Conservation (phyloP, 495 filamentous ascomycete species). For the Usnea hakonensis region DNA sequence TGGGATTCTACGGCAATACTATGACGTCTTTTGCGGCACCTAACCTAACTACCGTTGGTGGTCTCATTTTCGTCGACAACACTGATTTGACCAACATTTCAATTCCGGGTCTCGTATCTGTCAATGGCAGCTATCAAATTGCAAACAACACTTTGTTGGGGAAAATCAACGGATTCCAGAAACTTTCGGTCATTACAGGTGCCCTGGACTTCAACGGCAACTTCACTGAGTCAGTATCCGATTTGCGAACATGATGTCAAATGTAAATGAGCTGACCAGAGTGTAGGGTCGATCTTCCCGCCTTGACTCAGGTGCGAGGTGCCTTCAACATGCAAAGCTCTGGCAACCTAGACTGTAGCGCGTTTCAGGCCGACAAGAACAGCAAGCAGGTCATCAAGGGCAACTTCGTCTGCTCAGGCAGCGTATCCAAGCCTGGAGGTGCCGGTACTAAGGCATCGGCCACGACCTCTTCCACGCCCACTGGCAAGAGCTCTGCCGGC, state of each 20-base stretch:
- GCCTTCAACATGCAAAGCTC: slow-evolving; percentile 79
- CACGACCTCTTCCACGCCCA: slow-evolving; percentile 27
- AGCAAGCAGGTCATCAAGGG: slow-evolving; percentile 51
- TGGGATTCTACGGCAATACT: slow-evolving; percentile 76
- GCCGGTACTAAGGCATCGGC: slow-evolving; percentile 33
- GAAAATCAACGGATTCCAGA: slow-evolving; percentile 55
- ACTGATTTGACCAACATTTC: slow-evolving; percentile 64
- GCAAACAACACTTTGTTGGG: slow-evolving; percentile 75
- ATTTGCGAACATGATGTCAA: slow-evolving; percentile 1
- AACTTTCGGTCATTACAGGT: slow-evolving; percentile 63
- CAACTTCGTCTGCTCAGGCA: slow-evolving; percentile 47
- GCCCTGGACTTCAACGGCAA: slow-evolving; percentile 84
- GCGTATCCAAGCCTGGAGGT: slow-evolving; percentile 36
- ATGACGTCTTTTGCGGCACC: slow-evolving; percentile 61
- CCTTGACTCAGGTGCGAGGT: slow-evolving; percentile 68
- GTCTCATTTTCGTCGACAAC: slow-evolving; percentile 78
- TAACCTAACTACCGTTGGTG: slow-evolving; percentile 71
- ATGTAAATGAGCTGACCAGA: slow-evolving; percentile 15
- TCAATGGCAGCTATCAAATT: slow-evolving; percentile 74
- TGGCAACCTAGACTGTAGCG: slow-evolving; percentile 46
- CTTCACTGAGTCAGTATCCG: slow-evolving; percentile 64
- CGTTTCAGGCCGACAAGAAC: slow-evolving; percentile 38
- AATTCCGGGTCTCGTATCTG: slow-evolving; percentile 54
- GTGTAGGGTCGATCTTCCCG: slow-evolving; percentile 59
- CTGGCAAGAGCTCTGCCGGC: slow-evolving; percentile 35